Percentiles rank a stretch among this genome's conserved stretches.
These are phyloP conservation scores for Pichia sp. DNA, from an alignment of 1,139 yeast genomes.

Conservation along the genomic window DNA sequence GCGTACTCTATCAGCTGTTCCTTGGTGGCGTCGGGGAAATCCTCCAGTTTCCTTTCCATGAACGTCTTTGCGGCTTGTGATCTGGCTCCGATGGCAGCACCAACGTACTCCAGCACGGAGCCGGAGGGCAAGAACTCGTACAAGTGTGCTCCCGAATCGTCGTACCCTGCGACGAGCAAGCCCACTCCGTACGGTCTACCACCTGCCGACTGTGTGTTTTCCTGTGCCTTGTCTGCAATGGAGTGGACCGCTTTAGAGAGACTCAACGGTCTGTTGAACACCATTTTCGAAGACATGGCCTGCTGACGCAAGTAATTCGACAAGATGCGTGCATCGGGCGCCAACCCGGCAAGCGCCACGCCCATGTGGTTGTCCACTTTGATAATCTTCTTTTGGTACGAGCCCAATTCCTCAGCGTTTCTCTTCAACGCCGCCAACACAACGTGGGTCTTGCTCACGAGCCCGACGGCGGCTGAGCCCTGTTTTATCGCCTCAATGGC, in stretches of 20 bases:
- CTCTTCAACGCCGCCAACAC: conserved; percentile 92
- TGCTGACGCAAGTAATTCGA: conserved; percentile 87
- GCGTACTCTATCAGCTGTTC: conserved; percentile 85
- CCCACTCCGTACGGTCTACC: conserved; percentile 98
- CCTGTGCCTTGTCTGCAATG: conserved; percentile 95
- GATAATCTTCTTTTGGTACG: conserved; percentile 90
- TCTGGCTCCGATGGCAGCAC: conserved; percentile 97
- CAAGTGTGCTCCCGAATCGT: conserved; percentile 90
- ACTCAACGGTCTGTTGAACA: conserved; percentile 84
- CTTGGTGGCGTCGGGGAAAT: conserved; percentile 54
- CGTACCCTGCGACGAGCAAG: conserved; percentile 83
- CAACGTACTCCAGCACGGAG: conserved; percentile 82
- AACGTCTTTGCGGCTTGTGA: conserved; percentile 98
- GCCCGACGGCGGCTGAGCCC: conserved; percentile 96
- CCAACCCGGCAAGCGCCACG: conserved; percentile 92
- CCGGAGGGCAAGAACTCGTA: conserved; percentile 97
- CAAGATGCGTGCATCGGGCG: conserved; percentile 95
- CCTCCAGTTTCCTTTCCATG: conserved; percentile 77
- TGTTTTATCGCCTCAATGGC: conserved; percentile 97
- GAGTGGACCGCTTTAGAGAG: conserved; percentile 79
- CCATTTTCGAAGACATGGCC: conserved; percentile 82
- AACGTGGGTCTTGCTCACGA: conserved; percentile 79
- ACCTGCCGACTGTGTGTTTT: conserved; percentile 93
- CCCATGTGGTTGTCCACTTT: conserved; percentile 93
- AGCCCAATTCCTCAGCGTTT: conserved; percentile 94